A percentile compares a stretch with the other conserved stretches of the same genome.
Evolutionary conservation across 768 basidiomycete species (phyloP).

Genomic region (button mushroom (Agaricus bisporus)): DNA sequence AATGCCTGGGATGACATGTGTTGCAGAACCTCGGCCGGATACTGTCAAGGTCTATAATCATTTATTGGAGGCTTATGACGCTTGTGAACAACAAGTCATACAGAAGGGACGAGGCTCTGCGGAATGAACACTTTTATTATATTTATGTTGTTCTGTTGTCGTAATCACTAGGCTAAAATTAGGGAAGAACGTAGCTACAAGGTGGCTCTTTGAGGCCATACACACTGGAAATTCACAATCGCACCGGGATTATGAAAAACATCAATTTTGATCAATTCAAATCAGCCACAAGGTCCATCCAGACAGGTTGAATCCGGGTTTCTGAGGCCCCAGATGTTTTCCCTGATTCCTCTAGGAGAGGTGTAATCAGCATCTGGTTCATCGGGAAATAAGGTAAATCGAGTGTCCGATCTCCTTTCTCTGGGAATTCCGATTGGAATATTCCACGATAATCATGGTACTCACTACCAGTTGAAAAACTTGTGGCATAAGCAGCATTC

Average conservation of each 20-base stretch:
- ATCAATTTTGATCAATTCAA: neutral
- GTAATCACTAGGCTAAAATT: too few species aligned
- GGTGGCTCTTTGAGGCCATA: too few species aligned
- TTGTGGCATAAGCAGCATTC: too few species aligned
- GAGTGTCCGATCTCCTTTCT: neutral
- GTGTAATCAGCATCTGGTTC: neutral
- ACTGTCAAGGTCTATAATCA: constrained; percentile 43
- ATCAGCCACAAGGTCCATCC: neutral
- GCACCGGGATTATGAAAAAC: neutral
- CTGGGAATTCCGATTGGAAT: too few species aligned
- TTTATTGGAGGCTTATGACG: constrained; percentile 45
- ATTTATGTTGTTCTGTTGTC: too few species aligned
- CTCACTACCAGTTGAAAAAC: too few species aligned
- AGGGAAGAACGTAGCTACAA: too few species aligned
- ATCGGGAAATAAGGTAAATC: neutral
- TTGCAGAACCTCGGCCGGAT: constrained; percentile 49
- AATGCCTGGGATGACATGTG: constrained; percentile 49
- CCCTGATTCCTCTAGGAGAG: neutral
- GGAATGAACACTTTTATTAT: neutral
- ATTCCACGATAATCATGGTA: too few species aligned
- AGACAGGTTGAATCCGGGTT: neutral
- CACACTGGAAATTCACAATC: neutral
- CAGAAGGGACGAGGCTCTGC: constrained; percentile 9
- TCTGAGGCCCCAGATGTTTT: neutral
- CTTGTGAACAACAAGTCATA: constrained; percentile 51